Conservation (phyloP, 1,284 basidiomycete species). For the Microbotryum silenes-acaulis region DNA sequence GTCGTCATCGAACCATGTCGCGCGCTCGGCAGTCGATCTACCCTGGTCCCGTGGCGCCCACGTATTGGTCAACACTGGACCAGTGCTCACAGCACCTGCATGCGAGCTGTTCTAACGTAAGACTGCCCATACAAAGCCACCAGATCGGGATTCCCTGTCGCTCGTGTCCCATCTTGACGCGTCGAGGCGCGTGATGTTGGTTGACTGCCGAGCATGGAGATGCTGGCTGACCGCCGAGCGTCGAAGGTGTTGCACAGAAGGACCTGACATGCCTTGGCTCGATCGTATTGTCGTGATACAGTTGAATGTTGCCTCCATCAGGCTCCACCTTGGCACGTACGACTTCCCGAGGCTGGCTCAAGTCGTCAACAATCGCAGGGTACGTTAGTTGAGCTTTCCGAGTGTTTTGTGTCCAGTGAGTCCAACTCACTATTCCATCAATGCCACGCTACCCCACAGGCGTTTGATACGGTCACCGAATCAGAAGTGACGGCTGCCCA, state of each 20-base stretch:
- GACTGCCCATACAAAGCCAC: not conserved
- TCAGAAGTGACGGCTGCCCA: constrained; percentile 25
- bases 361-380: not conserved
- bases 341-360: constrained; percentile 3
- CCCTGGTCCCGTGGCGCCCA: constrained; percentile 5
- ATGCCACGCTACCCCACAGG: not conserved
- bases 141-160: too few relatives aligned
- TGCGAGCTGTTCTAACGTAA: constrained; percentile 3
- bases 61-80: constrained; percentile 12
- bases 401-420: not conserved
- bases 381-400: not conserved
- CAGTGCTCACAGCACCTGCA: constrained; percentile 5
- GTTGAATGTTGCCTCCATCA: not conserved
- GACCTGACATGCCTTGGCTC: too few relatives aligned
- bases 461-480: constrained; percentile 29
- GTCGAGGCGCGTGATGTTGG: not conserved
- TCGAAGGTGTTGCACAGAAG: too few relatives aligned
- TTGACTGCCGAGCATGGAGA: too few relatives aligned
- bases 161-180: not conserved
- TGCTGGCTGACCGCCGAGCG: too few relatives aligned
- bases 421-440: not conserved
- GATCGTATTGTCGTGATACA: too few relatives aligned
- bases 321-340: constrained; percentile 2
- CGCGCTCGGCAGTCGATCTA: constrained; percentile 17
- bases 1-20: constrained; percentile 1